Evolutionary conservation across 352 stramenopile species (phyloP).

Genomic region (Aphanomyces stellatus): DNA sequence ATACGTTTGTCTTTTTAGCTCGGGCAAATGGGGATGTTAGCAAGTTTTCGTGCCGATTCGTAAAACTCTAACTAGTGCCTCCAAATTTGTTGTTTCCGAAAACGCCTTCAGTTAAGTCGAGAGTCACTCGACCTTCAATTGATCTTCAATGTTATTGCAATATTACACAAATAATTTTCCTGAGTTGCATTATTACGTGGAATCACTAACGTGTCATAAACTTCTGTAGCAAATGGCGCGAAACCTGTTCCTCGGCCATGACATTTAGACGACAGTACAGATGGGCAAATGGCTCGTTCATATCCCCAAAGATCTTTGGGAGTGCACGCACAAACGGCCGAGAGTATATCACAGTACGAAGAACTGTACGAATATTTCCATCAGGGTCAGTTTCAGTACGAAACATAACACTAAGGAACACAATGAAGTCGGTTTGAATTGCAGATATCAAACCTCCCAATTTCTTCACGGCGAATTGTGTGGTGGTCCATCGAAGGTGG

Average conservation of each 20-base stretch:
- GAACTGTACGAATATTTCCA: constrained; percentile 11
- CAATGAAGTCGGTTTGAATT: not conserved
- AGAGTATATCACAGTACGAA: constrained; percentile 17
- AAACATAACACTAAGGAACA: constrained; percentile 11
- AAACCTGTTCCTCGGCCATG: constrained; percentile 15
- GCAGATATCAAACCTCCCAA: not conserved
- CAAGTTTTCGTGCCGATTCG: too few relatives aligned
- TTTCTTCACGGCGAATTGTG: constrained; percentile 18
- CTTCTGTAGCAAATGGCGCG: constrained; percentile 10
- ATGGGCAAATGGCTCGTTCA: constrained; percentile 20
- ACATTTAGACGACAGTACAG: constrained; percentile 18
- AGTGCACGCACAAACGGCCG: constrained; percentile 17
- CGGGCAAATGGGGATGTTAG: too few relatives aligned
- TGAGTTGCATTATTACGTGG: too few relatives aligned
- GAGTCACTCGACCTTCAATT: too few relatives aligned
- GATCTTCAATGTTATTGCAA: too few relatives aligned
- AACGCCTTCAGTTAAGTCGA: too few relatives aligned
- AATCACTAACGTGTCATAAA: constrained; percentile 10
- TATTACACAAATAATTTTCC: too few relatives aligned
- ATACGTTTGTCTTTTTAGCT: too few relatives aligned
- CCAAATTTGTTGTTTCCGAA: too few relatives aligned
- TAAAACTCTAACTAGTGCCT: too few relatives aligned
- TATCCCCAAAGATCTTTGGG: constrained; percentile 17
- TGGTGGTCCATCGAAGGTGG: not conserved
- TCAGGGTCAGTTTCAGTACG: constrained; percentile 10